Evolutionary conservation across 129 eudicot genomes (phyloP).

Genomic region (Apium graveolens): DNA sequence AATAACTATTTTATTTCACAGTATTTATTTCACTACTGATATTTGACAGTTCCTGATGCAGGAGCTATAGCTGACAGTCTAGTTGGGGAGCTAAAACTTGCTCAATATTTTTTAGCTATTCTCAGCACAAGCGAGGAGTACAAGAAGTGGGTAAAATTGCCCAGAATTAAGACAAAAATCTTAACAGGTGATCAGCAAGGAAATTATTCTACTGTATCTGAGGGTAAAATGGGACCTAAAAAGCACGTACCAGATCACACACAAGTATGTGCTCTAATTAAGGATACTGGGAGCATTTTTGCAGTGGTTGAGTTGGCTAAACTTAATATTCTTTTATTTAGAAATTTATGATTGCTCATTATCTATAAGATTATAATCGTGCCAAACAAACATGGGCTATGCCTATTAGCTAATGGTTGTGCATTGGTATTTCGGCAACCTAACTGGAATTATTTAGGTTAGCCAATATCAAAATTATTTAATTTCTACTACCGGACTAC

Average conservation of each 20-base stretch:
- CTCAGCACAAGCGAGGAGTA: conserved; percentile 49
- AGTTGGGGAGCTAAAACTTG: conserved; percentile 53
- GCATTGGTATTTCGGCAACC: neutral
- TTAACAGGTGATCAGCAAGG: neutral
- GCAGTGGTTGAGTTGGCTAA: neutral
- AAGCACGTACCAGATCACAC: conserved; percentile 55
- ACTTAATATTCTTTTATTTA: neutral
- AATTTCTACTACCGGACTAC: neutral
- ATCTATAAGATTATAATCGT: neutral
- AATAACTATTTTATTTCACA: too few species aligned
- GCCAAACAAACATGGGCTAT: neutral
- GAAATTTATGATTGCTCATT: neutral
- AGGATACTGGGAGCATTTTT: neutral
- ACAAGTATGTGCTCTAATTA: conserved; percentile 36
- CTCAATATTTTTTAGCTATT: conserved; percentile 54
- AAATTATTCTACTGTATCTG: conserved; percentile 9
- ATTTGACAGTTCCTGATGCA: conserved; percentile 20
- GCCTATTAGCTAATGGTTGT: neutral
- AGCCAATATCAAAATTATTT: neutral
- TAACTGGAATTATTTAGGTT: neutral
- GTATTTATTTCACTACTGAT: too few species aligned
- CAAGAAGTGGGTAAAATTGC: conserved; percentile 54
- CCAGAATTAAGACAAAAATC: conserved; percentile 1
- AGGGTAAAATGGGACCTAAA: conserved; percentile 19
- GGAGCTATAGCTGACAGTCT: conserved; percentile 53